Evolutionary conservation across 2,329 filamentous ascomycete species (phyloP), one percentile per base, ranked within the genome.

Genomic region (Pseudogymnoascus pannorum): DNA sequence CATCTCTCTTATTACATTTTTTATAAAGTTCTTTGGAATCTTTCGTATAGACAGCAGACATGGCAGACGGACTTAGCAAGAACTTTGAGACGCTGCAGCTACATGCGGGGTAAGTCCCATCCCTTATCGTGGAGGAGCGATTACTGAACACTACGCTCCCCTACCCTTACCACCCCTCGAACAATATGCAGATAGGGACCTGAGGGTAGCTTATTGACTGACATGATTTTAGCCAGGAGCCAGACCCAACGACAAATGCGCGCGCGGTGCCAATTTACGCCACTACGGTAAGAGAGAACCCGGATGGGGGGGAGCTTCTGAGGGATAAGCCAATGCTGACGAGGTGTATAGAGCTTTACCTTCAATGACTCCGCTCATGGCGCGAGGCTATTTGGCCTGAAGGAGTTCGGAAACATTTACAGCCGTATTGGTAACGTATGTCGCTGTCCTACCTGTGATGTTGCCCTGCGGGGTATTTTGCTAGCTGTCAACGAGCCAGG

Each of bases 341-440:
- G 42, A 58, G 31, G 7, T 33, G 57, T 60, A 16, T 67, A 92
- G 88, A 96, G 91, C 71, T 99, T 81, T 76, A 86, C 85, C 60
- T 99, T 99, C 84, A 88, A 97, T 84, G 91, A 97, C 79, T 96
- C 91, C 59, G 93, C 92, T 58, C 94, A 97, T 72, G 94, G 91
- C 64, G 94, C 94, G 61, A 87, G 92, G 74, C 87, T 99, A 42
- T 99, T 99, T 73, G 90, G 91, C 72, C 89, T 99, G 75, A 95
- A 97, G 79, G 92, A 97, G 77, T 89, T 91, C 70, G 94, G 92
- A 76, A 97, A 97, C 78, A 96, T 97, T 75, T 99, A 99, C 82
- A 94, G 88, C 74, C 91, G 94, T 66, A 92, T 99, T 70, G 91
- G 90, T 88, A 97, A 97, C 76, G 89, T 91, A 62, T 18, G 62